Percentiles rank a stretch among this genome's conserved stretches.
Evolutionary conservation across 768 basidiomycete species (phyloP).

Genomic region (Trametes cingulata): DNA sequence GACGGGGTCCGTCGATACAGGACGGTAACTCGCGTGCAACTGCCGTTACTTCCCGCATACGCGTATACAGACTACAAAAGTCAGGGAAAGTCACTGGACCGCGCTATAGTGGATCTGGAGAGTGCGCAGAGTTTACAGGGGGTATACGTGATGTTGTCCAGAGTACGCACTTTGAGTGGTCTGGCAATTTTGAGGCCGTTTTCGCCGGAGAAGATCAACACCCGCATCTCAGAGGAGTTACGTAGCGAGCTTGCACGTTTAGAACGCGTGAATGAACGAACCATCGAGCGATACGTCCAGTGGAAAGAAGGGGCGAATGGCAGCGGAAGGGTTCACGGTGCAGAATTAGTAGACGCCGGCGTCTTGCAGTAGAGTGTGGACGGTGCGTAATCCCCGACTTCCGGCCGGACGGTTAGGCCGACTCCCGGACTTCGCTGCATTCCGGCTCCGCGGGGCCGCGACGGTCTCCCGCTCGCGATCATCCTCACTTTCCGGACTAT

Average conservation of each 20-base stretch:
- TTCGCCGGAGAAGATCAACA: background rate
- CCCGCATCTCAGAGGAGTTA: background rate
- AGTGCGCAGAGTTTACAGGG: background rate
- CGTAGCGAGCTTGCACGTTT: background rate
- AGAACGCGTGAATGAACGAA: too few species aligned
- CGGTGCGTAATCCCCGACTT: too few species aligned
- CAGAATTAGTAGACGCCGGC: too few species aligned
- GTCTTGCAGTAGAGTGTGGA: too few species aligned
- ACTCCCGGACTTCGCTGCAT: too few species aligned
- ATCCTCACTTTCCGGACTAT: too few species aligned
- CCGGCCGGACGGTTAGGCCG: too few species aligned
- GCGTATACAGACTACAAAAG: background rate
- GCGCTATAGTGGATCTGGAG: background rate
- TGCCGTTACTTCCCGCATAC: background rate
- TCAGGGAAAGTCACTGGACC: background rate
- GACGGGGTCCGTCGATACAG: background rate
- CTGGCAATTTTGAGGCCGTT: background rate
- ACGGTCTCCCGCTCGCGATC: too few species aligned
- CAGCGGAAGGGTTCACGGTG: too few species aligned
- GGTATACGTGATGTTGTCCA: background rate
- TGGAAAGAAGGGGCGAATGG: too few species aligned
- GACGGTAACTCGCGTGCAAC: background rate
- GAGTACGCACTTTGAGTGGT: background rate
- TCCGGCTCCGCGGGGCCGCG: too few species aligned
- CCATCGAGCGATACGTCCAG: too few species aligned